phyloP scores from a whole-genome alignment of 345 rosid genomes.

The Dipteronia sinensis region DNA sequence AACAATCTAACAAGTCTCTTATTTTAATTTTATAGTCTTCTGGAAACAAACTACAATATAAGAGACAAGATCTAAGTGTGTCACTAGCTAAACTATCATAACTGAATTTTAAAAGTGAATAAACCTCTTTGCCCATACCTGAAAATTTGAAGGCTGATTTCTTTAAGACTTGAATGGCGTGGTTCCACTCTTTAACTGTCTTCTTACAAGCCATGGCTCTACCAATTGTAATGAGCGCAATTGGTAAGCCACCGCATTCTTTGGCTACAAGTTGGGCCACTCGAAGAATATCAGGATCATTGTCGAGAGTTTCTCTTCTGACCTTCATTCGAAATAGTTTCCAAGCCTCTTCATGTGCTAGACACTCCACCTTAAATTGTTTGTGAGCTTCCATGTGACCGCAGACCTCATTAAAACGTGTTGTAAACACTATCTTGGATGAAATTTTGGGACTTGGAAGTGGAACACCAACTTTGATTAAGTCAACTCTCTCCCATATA shows the following conservation, averaged over 20 bases:
- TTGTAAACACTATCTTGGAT: conserved; percentile 15
- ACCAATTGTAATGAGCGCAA: not conserved
- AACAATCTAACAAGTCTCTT: conserved; percentile 18
- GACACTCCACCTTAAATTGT: not conserved
- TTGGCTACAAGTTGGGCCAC: not conserved
- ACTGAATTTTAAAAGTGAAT: not conserved
- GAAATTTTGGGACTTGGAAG: not conserved
- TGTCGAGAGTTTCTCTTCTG: not conserved
- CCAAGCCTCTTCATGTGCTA: not conserved
- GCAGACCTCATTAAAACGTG: conserved; percentile 14
- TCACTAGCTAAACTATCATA: not conserved
- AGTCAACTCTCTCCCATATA: conserved; percentile 17
- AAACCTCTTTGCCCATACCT: not conserved
- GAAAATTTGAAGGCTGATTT: conserved; percentile 2
- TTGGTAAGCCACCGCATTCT: not conserved
- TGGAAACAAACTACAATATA: conserved; percentile 18
- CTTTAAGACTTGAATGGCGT: not conserved
- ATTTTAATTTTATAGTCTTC: conserved; percentile 21
- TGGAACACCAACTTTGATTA: not conserved
- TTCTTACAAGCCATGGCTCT: not conserved
- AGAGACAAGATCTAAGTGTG: not conserved
- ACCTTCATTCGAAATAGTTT: not conserved
- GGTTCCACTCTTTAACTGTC: not conserved
- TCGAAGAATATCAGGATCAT: not conserved
- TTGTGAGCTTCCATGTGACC: conserved; percentile 5